These are phyloP conservation scores for Solanum commersonii DNA, from an alignment of 257 asterid genomes.

Conservation along the genomic window DNA sequence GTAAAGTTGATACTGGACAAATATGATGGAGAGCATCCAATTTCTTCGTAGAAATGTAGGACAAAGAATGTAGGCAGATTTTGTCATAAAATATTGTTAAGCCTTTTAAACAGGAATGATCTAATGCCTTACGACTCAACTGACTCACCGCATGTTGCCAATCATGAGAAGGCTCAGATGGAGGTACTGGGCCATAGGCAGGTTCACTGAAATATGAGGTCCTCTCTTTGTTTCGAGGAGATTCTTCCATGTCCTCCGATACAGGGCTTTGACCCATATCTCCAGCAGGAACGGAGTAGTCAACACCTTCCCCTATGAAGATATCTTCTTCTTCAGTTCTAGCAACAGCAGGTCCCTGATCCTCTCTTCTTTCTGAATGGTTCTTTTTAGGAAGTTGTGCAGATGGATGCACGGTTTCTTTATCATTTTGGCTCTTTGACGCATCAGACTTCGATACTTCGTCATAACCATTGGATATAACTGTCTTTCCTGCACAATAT, in stretches of 20 bases:
- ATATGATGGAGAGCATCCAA: not conserved
- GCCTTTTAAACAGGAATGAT: not conserved
- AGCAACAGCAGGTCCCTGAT: constrained; percentile 35
- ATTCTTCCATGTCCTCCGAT: constrained; percentile 98
- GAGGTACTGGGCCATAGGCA: constrained; percentile 92
- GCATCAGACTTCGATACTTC: constrained; percentile 40
- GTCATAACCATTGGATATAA: constrained; percentile 43
- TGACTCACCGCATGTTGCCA: constrained; percentile 75
- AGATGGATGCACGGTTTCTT: constrained; percentile 62
- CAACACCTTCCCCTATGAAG: constrained; percentile 88
- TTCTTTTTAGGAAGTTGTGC: constrained; percentile 64
- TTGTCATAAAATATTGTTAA: not conserved
- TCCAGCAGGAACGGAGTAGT: constrained; percentile 68
- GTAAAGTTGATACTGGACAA: not conserved
- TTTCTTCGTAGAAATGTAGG: not conserved
- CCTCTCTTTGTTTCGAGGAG: constrained; percentile 86
- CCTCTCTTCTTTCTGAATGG: constrained; percentile 43
- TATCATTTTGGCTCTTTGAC: constrained; percentile 38
- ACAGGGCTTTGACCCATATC: constrained; percentile 93
- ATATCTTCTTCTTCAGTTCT: constrained; percentile 83
- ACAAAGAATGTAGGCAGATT: not conserved
- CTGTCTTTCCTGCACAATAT: constrained; percentile 38
- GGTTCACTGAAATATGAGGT: constrained; percentile 61
- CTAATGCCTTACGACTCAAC: not conserved
- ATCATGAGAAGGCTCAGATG: constrained; percentile 67